phyloP scores from a whole-genome alignment of 371 early-diverging fungal species.

The Basidiobolus meristosporus region DNA sequence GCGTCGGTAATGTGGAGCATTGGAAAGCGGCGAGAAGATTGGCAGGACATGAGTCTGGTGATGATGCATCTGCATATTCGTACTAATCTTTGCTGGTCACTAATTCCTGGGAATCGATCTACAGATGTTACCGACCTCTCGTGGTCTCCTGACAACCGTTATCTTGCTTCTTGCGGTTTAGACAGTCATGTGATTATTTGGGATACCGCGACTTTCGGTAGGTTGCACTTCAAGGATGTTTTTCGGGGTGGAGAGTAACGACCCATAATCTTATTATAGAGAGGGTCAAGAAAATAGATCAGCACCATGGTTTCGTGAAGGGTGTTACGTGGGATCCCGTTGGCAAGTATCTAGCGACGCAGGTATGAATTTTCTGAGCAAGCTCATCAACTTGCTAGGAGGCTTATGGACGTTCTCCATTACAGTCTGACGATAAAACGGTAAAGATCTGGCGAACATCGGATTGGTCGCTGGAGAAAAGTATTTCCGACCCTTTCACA shows the following conservation, averaged over 20 bases:
- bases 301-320: constrained; percentile 82
- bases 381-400: not conserved
- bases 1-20: constrained; percentile 34
- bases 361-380: constrained; percentile 22
- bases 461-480: constrained; percentile 66
- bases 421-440: constrained; percentile 77
- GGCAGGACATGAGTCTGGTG: constrained; percentile 84
- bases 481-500: constrained; percentile 52
- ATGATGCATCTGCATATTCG: not conserved
- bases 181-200: constrained; percentile 73
- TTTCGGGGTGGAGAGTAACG: not conserved
- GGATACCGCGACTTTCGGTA: constrained; percentile 67
- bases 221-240: not conserved
- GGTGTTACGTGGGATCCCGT: constrained; percentile 93
- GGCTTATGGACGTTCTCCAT: not conserved
- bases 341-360: constrained; percentile 80
- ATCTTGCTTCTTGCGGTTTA: constrained; percentile 80
- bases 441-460: constrained; percentile 70
- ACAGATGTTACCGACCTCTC: constrained; percentile 80
- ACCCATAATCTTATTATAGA: constrained; percentile 12
- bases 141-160: constrained; percentile 80
- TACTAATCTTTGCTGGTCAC: not conserved
- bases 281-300: constrained; percentile 35
- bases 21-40: constrained; percentile 66
- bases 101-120: not conserved